These are phyloP conservation scores for Wallacemonas rigidus DNA, from an alignment of 208 protist genomes.

Conservation along the genomic window DNA sequence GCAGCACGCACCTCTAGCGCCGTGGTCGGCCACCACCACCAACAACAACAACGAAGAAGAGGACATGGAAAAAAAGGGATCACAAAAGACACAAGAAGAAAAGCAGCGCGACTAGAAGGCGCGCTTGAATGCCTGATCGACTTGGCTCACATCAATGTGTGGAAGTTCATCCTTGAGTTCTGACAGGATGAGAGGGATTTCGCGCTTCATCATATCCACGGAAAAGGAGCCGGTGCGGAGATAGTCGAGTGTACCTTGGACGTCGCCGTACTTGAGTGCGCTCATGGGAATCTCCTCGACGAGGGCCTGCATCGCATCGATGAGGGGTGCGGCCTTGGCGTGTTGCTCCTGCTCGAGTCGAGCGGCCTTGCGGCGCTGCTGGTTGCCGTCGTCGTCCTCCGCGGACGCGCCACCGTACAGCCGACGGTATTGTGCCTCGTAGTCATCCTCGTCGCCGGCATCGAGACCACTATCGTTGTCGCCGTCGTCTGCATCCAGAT, in stretches of 20 bases:
- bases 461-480: conserved; percentile 15
- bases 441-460: conserved; percentile 23
- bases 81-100: too few relatives aligned
- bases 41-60: too few relatives aligned
- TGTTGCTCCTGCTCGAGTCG: conserved; percentile 9
- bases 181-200: conserved; percentile 65
- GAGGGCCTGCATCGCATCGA: conserved; percentile 43
- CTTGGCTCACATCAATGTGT: conserved; percentile 33
- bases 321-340: conserved; percentile 18
- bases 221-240: conserved; percentile 49
- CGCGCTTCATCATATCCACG: conserved; percentile 39
- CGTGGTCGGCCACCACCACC: too few relatives aligned
- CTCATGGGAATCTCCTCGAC: conserved; percentile 37
- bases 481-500: conserved; percentile 19
- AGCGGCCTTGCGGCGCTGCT: conserved; percentile 14
- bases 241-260: conserved; percentile 73
- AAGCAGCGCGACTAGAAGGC: conserved; percentile 16
- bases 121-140: conserved; percentile 24
- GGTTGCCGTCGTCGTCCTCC: conserved; percentile 23
- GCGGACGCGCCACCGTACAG: conserved; percentile 26
- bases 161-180: conserved; percentile 59
- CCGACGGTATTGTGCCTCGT: conserved; percentile 26
- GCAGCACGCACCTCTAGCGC: too few relatives aligned
- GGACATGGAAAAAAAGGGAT: too few relatives aligned
- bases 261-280: conserved; percentile 45